Evolutionary conservation across 108 stramenopile genomes (phyloP), one percentile per base, ranked within the genome.

Genomic region (Pseudonitzschia pungens): DNA sequence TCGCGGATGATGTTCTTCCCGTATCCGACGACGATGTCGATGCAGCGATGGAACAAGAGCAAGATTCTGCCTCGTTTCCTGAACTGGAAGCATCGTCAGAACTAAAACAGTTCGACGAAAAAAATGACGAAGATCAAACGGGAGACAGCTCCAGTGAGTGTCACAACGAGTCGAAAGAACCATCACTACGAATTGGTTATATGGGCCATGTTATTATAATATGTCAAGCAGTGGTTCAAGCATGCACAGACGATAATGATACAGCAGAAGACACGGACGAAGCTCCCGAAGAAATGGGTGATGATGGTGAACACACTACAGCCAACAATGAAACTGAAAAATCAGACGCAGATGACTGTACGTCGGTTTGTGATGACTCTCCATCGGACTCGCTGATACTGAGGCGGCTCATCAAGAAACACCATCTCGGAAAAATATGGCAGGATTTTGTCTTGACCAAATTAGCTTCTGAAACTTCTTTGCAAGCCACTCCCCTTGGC

Each of bases 181-280:
- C 80, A 44, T 70, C 81, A 12, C 86, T 89, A 63, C 86, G 90
- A 29, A 76, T 80, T 52, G 96, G 96, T 20, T 92, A 96, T 79
- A 97, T 96, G 95, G 96, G 97, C 14, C 97, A 97, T 71, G 93
- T 97, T 26, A 94, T 97, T n/a, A 96, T 97, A 28, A 89, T 96
- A 31, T 93, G 92, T 67, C 96, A 96, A 81, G 94, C 97, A 11
- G 65, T 97, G 29, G 92, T 93, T 12, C 91, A 95, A 68, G 95
- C 93, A 14, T 91, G 89, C 71, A 82, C 83, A 4, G 72, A 56
- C 21, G 75, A 64, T n/a, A 69, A 42, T n/a, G 50, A 51, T 51
- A 10, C 50, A 8, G 20, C 50, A 22, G 26, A 22, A 32, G 70
- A 22, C 20, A 51, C 14, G 1, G 42, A 21, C 12, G 43, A 45